Conservation (phyloP, 805 yeast species). For the Hanseniaspora guilliermondii region DNA sequence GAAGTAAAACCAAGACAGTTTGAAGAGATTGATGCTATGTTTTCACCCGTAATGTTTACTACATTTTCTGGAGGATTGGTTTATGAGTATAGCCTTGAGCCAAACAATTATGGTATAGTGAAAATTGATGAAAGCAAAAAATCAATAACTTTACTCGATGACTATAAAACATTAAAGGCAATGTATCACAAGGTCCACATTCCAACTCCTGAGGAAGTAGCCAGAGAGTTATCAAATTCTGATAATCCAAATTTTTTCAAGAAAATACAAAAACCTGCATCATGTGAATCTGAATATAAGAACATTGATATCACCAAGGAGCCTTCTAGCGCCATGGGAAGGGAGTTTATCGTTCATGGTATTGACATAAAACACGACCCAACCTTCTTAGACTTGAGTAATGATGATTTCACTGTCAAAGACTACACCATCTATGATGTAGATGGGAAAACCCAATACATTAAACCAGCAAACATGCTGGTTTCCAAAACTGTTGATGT, state of each 20-base stretch:
- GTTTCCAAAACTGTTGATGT: background rate
- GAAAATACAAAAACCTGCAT: background rate
- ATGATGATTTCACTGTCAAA: background rate
- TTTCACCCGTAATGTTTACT: conserved; percentile 57
- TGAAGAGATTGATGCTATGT: conserved; percentile 61
- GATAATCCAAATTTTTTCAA: background rate
- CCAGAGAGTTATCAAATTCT: background rate
- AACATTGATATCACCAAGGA: conserved; percentile 9
- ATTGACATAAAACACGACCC: conserved; percentile 28
- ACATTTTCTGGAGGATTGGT: conserved; percentile 79
- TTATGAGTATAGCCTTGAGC: conserved; percentile 68
- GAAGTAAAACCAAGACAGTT: conserved; percentile 65
- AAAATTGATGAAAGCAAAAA: conserved; percentile 32
- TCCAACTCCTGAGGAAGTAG: conserved; percentile 21
- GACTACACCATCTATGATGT: conserved; percentile 1
- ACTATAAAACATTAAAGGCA: conserved; percentile 37
- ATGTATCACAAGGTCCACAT: conserved; percentile 35
- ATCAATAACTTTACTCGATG: conserved; percentile 33
- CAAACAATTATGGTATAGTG: conserved; percentile 69
- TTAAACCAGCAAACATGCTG: background rate
- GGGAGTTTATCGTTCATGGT: conserved; percentile 8
- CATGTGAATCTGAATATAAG: conserved; percentile 7
- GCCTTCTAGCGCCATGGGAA: background rate
- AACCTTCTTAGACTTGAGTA: conserved; percentile 52
- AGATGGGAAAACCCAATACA: background rate